Evolutionary conservation across 2,329 filamentous ascomycete genomes (phyloP).

Genomic region (Paraconiothyrium brasiliense): DNA sequence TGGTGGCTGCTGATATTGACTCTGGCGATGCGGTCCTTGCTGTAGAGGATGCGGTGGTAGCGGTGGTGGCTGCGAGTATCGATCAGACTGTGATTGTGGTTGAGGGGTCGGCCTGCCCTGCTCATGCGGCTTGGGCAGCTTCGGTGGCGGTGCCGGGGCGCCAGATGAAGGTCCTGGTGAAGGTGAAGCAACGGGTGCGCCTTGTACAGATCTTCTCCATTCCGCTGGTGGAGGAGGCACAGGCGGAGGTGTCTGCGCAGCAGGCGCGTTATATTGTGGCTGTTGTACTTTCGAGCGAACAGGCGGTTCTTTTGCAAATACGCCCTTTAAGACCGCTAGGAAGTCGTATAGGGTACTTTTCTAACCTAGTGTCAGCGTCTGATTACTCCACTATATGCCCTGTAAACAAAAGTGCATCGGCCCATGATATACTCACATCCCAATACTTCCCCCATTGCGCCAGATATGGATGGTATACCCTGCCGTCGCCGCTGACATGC

Average conservation of each 20-base stretch:
- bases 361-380: conserved; percentile 51
- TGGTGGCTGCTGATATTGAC: conserved; percentile 28
- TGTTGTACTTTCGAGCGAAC: conserved; percentile 74
- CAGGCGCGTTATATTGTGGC: conserved; percentile 43
- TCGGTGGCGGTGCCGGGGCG: conserved; percentile 54
- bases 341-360: conserved; percentile 88
- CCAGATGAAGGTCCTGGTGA: conserved; percentile 42
- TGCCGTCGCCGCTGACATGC: conserved; percentile 91
- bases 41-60: conserved; percentile 47
- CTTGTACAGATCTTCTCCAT: conserved; percentile 45
- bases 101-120: conserved; percentile 35
- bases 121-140: conserved; percentile 56
- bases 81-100: conserved; percentile 33
- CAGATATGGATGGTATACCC: conserved; percentile 94
- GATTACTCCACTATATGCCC: background rate
- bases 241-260: conserved; percentile 45
- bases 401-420: background rate
- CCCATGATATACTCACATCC: conserved; percentile 72
- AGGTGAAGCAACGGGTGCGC: conserved; percentile 44
- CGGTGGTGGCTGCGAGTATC: conserved; percentile 44
- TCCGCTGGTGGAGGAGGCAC: conserved; percentile 77
- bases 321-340: conserved; percentile 79
- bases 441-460: conserved; percentile 88
- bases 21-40: conserved; percentile 30
- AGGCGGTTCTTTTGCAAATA: conserved; percentile 95